Conservation (phyloP, 495 filamentous ascomycete species). For the Aspergillus wentii region DNA sequence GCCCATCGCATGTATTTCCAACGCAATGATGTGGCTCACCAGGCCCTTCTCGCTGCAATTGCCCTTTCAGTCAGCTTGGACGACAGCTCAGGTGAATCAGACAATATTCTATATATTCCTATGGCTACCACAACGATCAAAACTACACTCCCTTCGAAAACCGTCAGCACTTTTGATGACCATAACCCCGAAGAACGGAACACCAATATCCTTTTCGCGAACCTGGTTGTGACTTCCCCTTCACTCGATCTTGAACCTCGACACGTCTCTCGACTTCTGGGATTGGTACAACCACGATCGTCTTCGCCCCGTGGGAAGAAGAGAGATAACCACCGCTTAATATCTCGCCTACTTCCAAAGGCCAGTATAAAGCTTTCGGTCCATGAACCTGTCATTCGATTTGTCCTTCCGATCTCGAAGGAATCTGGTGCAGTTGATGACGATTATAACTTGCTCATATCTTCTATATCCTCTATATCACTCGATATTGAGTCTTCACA, state of each 20-base stretch:
- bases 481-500: slow-evolving; percentile 93
- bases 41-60: slow-evolving; percentile 87
- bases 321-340: slow-evolving; percentile 56
- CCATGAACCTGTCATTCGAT: slow-evolving; percentile 89
- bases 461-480: slow-evolving; percentile 85
- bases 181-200: slow-evolving; percentile 81
- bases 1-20: slow-evolving; percentile 99
- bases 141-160: slow-evolving; percentile 93
- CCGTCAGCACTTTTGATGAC: slow-evolving; percentile 71
- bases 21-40: slow-evolving; percentile 85
- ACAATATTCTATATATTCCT: slow-evolving; percentile 87
- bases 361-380: slow-evolving; percentile 92
- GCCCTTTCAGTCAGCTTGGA: slow-evolving; percentile 89
- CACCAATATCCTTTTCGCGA: slow-evolving; percentile 92
- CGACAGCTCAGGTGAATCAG: slow-evolving; percentile 76
- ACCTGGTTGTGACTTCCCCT: slow-evolving; percentile 91
- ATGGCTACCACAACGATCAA: slow-evolving; percentile 97
- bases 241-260: slow-evolving; percentile 93
- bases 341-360: slow-evolving; percentile 91
- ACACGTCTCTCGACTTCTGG: slow-evolving; percentile 79
- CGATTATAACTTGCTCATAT: slow-evolving; percentile 92
- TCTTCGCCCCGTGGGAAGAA: slow-evolving; percentile 43
- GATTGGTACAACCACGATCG: slow-evolving; percentile 59
- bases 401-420: slow-evolving; percentile 73
- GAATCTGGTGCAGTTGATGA: slow-evolving; percentile 46